phyloP scores from a whole-genome alignment of 1,139 yeast genomes.

The Nakaseomyces uthaithaninus region DNA sequence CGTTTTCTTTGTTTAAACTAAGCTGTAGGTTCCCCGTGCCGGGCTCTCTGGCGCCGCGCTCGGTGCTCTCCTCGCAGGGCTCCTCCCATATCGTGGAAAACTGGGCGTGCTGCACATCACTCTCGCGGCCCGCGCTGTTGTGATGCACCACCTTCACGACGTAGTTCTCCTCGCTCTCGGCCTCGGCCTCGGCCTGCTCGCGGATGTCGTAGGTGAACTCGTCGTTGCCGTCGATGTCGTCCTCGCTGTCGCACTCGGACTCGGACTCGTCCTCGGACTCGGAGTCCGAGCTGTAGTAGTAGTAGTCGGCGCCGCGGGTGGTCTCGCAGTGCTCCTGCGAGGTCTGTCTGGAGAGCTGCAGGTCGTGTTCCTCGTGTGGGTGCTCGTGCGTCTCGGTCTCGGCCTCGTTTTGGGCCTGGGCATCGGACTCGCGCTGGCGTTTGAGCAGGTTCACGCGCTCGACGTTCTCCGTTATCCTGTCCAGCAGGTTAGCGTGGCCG shows the following conservation, averaged over 20 bases:
- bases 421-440: too few species aligned
- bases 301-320: not conserved
- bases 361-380: slow-evolving; percentile 11
- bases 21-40: slow-evolving; percentile 1
- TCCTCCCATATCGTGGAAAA: slow-evolving; percentile 4
- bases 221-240: slow-evolving; percentile 8
- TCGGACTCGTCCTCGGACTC: slow-evolving; percentile 16
- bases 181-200: slow-evolving; percentile 4
- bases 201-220: slow-evolving; percentile 9
- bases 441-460: slow-evolving; percentile 7
- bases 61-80: not conserved
- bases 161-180: not conserved
- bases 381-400: too few species aligned
- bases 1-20: not conserved
- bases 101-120: not conserved
- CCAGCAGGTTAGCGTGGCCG: slow-evolving; percentile 27
- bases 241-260: slow-evolving; percentile 9
- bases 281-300: slow-evolving; percentile 12
- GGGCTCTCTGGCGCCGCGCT: not conserved
- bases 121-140: not conserved
- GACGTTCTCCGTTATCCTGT: slow-evolving; percentile 19
- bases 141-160: not conserved
- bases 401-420: too few species aligned
- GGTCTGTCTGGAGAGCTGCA: slow-evolving; percentile 6
- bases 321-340: not conserved